phyloP scores from a whole-genome alignment of 441 rosid genomes.

The California macrophylla region DNA sequence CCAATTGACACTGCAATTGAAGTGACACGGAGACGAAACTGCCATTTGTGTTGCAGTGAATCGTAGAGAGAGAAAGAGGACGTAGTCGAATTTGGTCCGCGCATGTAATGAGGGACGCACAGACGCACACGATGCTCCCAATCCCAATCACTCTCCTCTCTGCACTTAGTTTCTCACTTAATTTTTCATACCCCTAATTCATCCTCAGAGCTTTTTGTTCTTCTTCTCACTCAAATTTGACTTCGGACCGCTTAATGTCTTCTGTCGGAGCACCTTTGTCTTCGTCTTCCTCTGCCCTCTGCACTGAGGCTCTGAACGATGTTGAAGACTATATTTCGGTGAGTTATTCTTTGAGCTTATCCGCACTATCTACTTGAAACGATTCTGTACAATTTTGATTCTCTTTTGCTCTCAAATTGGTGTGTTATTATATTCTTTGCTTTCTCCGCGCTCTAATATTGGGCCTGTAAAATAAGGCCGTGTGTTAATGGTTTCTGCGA shows the following conservation, averaged over 20 bases:
- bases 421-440: too few relatives aligned
- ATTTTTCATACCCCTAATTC: not conserved
- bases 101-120: slow-evolving; percentile 37
- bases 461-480: too few relatives aligned
- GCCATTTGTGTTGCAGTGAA: not conserved
- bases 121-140: slow-evolving; percentile 31
- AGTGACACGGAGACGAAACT: not conserved
- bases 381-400: too few relatives aligned
- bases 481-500: too few relatives aligned
- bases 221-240: not conserved
- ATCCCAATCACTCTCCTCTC: slow-evolving; percentile 1
- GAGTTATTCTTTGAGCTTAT: not conserved
- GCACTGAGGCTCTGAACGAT: slow-evolving; percentile 26
- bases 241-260: not conserved
- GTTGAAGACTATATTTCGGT: slow-evolving; percentile 56
- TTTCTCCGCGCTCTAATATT: too few relatives aligned
- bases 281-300: not conserved
- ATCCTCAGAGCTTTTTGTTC: slow-evolving; percentile 21
- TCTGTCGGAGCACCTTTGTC: slow-evolving; percentile 23
- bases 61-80: not conserved
- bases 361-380: too few relatives aligned
- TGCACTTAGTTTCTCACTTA: not conserved
- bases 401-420: not conserved
- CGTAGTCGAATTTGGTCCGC: slow-evolving; percentile 38
- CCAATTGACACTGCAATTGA: too few relatives aligned